Base-by-base conservation (phyloP, 768 basidiomycete genomes). In the Boletus barrowsii region DNA sequence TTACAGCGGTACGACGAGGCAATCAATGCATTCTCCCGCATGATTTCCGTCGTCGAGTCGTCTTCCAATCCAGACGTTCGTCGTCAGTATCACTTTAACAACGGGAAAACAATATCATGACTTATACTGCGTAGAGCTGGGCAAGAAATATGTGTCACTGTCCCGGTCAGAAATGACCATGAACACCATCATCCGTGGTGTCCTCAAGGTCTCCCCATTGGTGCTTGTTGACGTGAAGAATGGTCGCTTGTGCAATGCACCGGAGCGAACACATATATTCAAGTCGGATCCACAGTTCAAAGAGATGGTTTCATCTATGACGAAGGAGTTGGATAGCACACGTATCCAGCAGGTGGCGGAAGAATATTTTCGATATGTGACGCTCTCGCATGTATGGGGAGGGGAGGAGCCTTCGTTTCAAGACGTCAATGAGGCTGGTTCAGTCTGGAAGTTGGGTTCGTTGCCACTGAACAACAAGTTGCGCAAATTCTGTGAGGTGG, bases 341-440 rank as follows among this genome's bases (percentile, higher is more conserved):
- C 42, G 29, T 3, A 54, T 62, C 29, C 40, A 6, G 8, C 17
- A 3, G 7, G 58, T 56, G 11, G 45, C 42, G n/a, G 45, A 5
- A 18, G 14, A 33, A 20, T 61, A 53, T 14, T 53, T 61, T 10
- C 26, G 37, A 43, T 61, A 56, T 30, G 54, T 56, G 24, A 56
- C 47, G 32, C 22, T 61, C 4, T 61, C 60, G 10, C 60, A 61
- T 15, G 48, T 53, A 5, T 61, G 60, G 59, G 26, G 46, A 7
- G 55, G 59, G 8, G 20, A 43, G 2, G 60, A 62, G 18, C 59
- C 59, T 2, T 22, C n/a, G 10, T 54, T 57, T 17, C 30, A 57
- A 32, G 60, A 57, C 9, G 40, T 62, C 33, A 22, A 37, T 4
- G n/a, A 10, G 8, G 51, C 14, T 3, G 40, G 51, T 30, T 41